Conservation (phyloP, 1,284 basidiomycete genomes). For the Marasmius sp. region DNA sequence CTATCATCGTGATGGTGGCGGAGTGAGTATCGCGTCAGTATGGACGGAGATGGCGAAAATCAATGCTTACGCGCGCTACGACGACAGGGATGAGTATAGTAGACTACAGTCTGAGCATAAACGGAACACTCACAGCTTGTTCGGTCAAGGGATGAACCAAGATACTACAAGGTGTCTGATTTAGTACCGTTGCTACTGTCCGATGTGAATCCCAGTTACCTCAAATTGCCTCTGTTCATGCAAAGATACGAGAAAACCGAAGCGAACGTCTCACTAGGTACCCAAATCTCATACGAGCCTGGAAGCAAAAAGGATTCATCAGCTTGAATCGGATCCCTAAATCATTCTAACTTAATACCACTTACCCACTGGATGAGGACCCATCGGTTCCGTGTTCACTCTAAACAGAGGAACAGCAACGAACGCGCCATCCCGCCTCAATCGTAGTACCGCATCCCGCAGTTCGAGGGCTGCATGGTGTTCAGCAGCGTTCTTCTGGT, state of each 20-base stretch:
- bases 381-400: constrained; percentile 66
- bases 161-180: constrained; percentile 38
- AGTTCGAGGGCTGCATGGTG: constrained; percentile 65
- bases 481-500: constrained; percentile 62
- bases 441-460: constrained; percentile 65
- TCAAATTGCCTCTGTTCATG: constrained; percentile 63
- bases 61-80: constrained; percentile 33
- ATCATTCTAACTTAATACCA: not conserved
- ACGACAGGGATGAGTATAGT: not conserved
- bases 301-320: constrained; percentile 4
- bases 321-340: not conserved
- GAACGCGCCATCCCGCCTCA: constrained; percentile 72
- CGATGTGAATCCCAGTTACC: constrained; percentile 38
- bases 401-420: constrained; percentile 72
- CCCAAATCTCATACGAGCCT: constrained; percentile 82
- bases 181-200: not conserved
- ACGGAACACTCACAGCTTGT: constrained; percentile 49
- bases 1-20: constrained; percentile 21
- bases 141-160: constrained; percentile 71
- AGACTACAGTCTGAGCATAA: not conserved
- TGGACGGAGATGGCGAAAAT: not conserved
- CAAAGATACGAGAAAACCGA: constrained; percentile 74
- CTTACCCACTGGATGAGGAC: constrained; percentile 76
- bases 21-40: not conserved
- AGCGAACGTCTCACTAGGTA: constrained; percentile 67